Percentiles rank a stretch among this genome's conserved stretches.
Evolutionary conservation across 2,329 filamentous ascomycete species (phyloP).

Genomic region (Diaporthe citriasiana): DNA sequence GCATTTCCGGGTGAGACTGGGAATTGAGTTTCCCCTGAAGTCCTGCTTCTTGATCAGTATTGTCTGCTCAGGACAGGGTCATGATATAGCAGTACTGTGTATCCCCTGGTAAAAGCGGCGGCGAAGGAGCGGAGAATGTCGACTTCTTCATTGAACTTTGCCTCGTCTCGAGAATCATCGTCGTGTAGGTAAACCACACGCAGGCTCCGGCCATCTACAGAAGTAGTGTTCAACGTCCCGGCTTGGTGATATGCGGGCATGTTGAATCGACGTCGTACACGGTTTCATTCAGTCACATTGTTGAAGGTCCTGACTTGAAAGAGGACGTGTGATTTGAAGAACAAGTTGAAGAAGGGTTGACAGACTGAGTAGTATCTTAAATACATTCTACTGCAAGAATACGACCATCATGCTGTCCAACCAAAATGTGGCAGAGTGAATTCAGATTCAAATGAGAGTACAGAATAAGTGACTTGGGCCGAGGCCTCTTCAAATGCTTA

Average conservation of each 20-base stretch:
- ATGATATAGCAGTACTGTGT: neutral
- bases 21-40: neutral
- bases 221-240: neutral
- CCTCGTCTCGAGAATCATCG: neutral
- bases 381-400: too few relatives aligned
- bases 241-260: neutral
- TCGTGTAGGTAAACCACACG: neutral
- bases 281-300: neutral
- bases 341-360: fast-evolving
- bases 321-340: neutral
- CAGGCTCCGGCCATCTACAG: neutral
- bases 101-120: neutral
- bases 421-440: too few relatives aligned
- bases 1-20: neutral
- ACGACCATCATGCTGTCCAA: too few relatives aligned
- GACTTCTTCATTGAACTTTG: neutral
- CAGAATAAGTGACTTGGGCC: too few relatives aligned
- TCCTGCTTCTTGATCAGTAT: neutral
- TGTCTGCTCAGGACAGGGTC: neutral
- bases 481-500: too few relatives aligned
- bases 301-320: neutral
- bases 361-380: neutral
- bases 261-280: neutral
- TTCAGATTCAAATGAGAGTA: too few relatives aligned
- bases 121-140: neutral